Percentiles rank a stretch among this genome's conserved stretches.
These are phyloP conservation scores for Panus rudis DNA, from an alignment of 768 basidiomycete species.

Conservation along the genomic window DNA sequence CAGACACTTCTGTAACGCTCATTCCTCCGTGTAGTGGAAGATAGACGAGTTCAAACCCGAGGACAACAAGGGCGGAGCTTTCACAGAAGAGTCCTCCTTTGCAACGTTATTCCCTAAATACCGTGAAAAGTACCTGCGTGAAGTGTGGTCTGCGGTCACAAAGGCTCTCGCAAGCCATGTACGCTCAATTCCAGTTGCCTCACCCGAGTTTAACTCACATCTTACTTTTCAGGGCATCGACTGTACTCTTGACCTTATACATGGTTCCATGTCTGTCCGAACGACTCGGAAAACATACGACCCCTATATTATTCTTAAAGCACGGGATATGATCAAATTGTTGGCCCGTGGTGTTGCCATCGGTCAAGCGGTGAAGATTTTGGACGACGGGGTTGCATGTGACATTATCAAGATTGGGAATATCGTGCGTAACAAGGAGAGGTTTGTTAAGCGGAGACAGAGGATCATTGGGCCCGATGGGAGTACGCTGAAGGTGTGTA, in stretches of 20 bases:
- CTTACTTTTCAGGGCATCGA: conserved; percentile 57
- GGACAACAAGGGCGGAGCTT: conserved; percentile 78
- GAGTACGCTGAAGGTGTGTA: conserved; percentile 85
- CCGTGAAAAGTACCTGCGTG: conserved; percentile 91
- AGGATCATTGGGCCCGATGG: conserved; percentile 97
- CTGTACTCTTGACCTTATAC: conserved; percentile 89
- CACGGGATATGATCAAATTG: conserved; percentile 91
- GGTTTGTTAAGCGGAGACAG: conserved; percentile 94
- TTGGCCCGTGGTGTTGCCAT: conserved; percentile 87
- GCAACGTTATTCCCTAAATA: conserved; percentile 98
- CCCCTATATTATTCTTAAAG: conserved; percentile 94
- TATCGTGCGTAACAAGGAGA: conserved; percentile 89
- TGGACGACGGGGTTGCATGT: conserved; percentile 85
- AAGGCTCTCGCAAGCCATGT: conserved; percentile 78
- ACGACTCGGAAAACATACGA: conserved; percentile 97
- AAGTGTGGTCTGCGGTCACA: conserved; percentile 91
- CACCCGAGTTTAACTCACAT: background rate
- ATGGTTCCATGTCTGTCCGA: conserved; percentile 95
- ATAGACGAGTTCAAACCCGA: conserved; percentile 66
- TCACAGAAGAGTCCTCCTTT: conserved; percentile 95
- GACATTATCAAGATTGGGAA: conserved; percentile 99
- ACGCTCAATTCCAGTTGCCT: too few relatives aligned
- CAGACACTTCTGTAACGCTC: background rate
- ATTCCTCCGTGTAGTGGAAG: conserved; percentile 54
- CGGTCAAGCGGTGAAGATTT: conserved; percentile 78